A percentile compares a stretch with the other conserved stretches of the same genome.
Conservation (phyloP, 176 grass and related monocot genomes). For the Aechmea fasciata region DNA sequence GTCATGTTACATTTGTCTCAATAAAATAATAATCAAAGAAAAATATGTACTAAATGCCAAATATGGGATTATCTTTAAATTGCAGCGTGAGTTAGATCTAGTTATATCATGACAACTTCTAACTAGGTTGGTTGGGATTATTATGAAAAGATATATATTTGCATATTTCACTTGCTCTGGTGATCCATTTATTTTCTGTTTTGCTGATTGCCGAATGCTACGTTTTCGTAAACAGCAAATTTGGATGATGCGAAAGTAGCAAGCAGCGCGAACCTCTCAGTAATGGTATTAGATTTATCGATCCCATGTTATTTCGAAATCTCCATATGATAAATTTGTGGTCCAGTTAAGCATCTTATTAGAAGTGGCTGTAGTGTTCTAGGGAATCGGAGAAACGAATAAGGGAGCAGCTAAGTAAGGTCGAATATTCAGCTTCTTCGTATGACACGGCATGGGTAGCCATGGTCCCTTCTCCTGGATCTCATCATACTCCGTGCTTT, state of each 20-base stretch:
- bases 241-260: not conserved
- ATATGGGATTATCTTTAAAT: too few species aligned
- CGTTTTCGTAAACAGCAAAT: not conserved
- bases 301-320: not conserved
- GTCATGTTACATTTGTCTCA: too few species aligned
- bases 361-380: constrained; percentile 16
- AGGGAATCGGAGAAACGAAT: constrained; percentile 39
- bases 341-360: not conserved
- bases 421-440: constrained; percentile 14
- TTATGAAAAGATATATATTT: not conserved
- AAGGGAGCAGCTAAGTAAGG: constrained; percentile 34
- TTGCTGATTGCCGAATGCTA: not conserved
- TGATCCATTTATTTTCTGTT: not conserved
- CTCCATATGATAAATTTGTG: not conserved
- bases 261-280: not conserved
- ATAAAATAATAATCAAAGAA: too few species aligned
- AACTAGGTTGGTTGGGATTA: not conserved
- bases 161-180: not conserved
- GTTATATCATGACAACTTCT: too few species aligned
- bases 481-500: constrained; percentile 14
- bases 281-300: not conserved
- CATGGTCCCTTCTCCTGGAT: constrained; percentile 23
- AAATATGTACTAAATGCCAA: too few species aligned
- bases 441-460: constrained; percentile 42
- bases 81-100: too few species aligned